Conservation (phyloP, 306 rosid genomes). For the Cucumis melo region DNA sequence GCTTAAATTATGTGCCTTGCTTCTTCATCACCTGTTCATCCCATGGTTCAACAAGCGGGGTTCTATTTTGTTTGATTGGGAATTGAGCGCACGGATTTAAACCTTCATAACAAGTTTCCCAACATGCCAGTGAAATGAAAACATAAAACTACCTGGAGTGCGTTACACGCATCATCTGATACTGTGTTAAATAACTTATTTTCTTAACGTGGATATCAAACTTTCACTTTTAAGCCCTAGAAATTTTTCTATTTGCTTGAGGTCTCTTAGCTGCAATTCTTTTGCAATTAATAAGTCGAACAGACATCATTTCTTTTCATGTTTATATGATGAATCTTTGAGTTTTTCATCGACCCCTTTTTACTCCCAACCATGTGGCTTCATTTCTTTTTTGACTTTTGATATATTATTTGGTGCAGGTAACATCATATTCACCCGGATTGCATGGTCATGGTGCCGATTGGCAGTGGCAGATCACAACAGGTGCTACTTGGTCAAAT, state of each 20-base stretch:
- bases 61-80: neutral
- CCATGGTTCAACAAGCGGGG: neutral
- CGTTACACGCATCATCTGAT: neutral
- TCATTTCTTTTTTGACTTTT: neutral
- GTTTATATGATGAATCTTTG: neutral
- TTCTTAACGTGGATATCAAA: neutral
- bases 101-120: neutral
- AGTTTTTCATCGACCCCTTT: neutral
- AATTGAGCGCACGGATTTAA: neutral
- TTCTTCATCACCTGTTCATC: neutral
- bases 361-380: neutral
- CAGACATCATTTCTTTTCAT: neutral
- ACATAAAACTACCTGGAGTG: neutral
- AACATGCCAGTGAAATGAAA: neutral
- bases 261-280: neutral
- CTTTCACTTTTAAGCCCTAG: neutral
- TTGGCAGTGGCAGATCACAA: conserved; percentile 93
- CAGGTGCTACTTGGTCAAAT: conserved; percentile 89
- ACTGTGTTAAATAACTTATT: neutral
- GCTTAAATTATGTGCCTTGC: neutral
- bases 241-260: neutral
- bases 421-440: conserved; percentile 90
- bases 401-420: conserved; percentile 27
- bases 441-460: conserved; percentile 77
- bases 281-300: neutral